phyloP scores from a whole-genome alignment of 768 basidiomycete species.

The Hemileccinum impolitum region DNA sequence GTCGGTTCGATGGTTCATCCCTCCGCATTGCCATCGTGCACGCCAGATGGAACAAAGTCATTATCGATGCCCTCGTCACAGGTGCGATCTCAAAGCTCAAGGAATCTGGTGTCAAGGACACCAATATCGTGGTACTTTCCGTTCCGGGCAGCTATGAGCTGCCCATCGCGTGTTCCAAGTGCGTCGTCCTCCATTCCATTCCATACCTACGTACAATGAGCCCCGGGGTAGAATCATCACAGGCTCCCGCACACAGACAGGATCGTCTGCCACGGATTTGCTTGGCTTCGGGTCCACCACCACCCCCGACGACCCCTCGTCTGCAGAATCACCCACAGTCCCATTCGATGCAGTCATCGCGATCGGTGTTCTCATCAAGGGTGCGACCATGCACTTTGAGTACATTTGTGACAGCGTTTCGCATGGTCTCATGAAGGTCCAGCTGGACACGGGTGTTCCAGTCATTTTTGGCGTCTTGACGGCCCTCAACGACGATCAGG shows the following conservation, averaged over 20 bases:
- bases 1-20: constrained; percentile 70
- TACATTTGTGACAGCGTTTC: constrained; percentile 96
- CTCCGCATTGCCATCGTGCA: constrained; percentile 92
- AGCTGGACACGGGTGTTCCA: constrained; percentile 89
- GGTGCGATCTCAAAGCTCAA: constrained; percentile 81
- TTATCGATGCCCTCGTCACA: constrained; percentile 81
- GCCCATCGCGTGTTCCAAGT: constrained; percentile 84
- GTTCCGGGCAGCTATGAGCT: constrained; percentile 97
- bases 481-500: constrained; percentile 89
- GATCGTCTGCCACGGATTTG: constrained; percentile 76
- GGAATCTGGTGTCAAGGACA: constrained; percentile 81
- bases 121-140: constrained; percentile 86
- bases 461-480: constrained; percentile 97
- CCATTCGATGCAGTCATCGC: constrained; percentile 97
- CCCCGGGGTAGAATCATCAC: constrained; percentile 69
- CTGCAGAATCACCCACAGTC: constrained; percentile 42
- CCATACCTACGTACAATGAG: constrained; percentile 6
- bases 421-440: constrained; percentile 91
- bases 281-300: constrained; percentile 50
- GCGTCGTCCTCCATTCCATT: constrained; percentile 26
- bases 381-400: constrained; percentile 98
- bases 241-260: constrained; percentile 79
- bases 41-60: constrained; percentile 89
- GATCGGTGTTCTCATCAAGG: constrained; percentile 97
- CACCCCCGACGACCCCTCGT: constrained; percentile 33